These are phyloP conservation scores for Talaromyces marneffei DNA, from an alignment of 2,329 filamentous ascomycete species.

Conservation along the genomic window DNA sequence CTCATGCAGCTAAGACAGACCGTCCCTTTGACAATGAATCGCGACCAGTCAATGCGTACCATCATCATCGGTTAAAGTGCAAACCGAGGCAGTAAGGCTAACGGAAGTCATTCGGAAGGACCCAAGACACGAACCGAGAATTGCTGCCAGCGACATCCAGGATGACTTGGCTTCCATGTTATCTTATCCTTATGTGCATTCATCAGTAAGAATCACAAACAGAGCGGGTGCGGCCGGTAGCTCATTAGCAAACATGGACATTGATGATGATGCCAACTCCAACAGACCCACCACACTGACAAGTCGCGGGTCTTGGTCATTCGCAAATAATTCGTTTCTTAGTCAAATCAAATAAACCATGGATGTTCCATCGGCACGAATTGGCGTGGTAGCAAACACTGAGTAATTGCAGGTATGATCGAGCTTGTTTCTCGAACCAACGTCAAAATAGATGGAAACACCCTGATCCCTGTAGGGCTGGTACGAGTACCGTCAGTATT, in stretches of 20 bases:
- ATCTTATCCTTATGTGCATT: background rate
- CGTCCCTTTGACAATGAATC: background rate
- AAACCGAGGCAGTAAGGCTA: background rate
- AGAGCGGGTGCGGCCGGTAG: conserved; percentile 1
- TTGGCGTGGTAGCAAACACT: background rate
- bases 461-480: background rate
- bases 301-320: background rate
- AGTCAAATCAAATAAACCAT: background rate
- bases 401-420: background rate
- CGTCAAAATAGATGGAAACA: background rate
- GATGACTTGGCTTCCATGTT: background rate
- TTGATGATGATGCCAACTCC: conserved; percentile 1
- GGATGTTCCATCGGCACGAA: background rate
- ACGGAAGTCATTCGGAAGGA: background rate
- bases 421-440: background rate
- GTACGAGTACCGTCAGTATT: background rate
- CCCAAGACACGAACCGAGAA: background rate
- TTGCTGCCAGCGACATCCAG: background rate
- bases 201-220: background rate
- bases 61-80: background rate
- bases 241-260: background rate
- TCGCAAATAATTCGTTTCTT: background rate
- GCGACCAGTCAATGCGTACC: conserved; percentile 2
- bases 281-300: background rate
- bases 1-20: conserved; percentile 4